Conservation (phyloP, 1,139 yeast species). For the Saccharomyces hybrid region DNA sequence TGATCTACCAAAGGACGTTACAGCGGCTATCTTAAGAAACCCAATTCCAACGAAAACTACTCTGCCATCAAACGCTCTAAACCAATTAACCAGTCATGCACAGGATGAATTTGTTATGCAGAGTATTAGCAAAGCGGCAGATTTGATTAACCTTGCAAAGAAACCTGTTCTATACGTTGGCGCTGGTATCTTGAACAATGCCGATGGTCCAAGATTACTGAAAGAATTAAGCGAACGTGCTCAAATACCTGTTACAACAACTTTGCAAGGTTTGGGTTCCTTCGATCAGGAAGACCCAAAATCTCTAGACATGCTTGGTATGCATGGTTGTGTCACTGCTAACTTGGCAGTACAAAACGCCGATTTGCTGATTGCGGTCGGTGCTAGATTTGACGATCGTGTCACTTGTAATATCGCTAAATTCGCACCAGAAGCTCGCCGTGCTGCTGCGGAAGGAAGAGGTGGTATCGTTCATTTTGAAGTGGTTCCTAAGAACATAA, state of each 20-base stretch:
- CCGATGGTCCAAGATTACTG: conserved; percentile 71
- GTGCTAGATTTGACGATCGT: conserved; percentile 97
- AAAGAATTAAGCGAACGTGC: conserved; percentile 88
- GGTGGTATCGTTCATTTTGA: conserved; percentile 98
- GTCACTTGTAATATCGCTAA: conserved; percentile 81
- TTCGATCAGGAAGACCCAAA: conserved; percentile 89
- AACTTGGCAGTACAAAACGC: conserved; percentile 90
- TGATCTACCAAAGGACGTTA: conserved; percentile 95
- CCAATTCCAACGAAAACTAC: conserved; percentile 84
- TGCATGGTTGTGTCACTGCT: conserved; percentile 97
- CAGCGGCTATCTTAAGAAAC: conserved; percentile 79
- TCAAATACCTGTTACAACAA: conserved; percentile 89
- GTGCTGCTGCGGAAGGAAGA: conserved; percentile 78
- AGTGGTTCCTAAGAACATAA: conserved; percentile 91
- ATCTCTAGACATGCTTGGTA: conserved; percentile 91
- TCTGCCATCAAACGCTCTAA: conserved; percentile 74
- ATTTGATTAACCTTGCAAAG: conserved; percentile 71
- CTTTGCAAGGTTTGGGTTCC: conserved; percentile 89
- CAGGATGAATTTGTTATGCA: conserved; percentile 71
- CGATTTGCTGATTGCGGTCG: conserved; percentile 86
- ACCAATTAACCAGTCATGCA: conserved; percentile 61
- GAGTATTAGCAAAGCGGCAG: conserved; percentile 71
- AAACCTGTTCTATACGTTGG: conserved; percentile 88
- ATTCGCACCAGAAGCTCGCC: conserved; percentile 89
- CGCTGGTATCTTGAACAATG: conserved; percentile 75